Evolutionary conservation across 2,329 filamentous ascomycete species (phyloP).

Genomic region (Trichoderma lentiforme): DNA sequence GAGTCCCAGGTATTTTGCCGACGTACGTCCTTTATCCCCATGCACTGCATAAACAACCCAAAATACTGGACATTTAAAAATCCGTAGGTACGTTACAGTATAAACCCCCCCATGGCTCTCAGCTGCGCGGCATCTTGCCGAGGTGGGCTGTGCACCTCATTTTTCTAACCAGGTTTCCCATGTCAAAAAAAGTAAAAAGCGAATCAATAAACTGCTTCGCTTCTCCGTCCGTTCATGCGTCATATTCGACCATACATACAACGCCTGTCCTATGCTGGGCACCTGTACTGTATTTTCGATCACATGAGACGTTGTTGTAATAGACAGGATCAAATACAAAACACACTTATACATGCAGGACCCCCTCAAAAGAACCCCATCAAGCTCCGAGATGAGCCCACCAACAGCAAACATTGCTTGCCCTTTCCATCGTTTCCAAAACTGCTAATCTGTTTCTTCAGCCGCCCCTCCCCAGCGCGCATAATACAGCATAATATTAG

Average conservation of each 20-base stretch:
- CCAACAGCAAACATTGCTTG: background rate
- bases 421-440: background rate
- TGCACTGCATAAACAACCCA: background rate
- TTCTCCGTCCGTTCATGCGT: background rate
- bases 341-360: background rate
- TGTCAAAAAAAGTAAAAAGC: background rate
- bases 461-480: background rate
- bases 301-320: background rate
- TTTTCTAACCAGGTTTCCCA: background rate
- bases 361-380: background rate
- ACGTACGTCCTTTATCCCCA: background rate
- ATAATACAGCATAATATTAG: constrained; percentile 12
- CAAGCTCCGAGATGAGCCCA: background rate
- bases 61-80: background rate
- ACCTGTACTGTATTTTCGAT: background rate
- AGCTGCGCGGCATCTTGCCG: background rate
- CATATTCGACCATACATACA: background rate
- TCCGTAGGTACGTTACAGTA: background rate
- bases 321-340: background rate
- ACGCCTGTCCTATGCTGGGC: background rate
- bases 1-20: background rate
- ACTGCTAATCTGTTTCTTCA: background rate
- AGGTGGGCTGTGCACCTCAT: background rate
- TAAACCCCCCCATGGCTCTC: background rate
- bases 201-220: background rate